A percentile compares a stretch with the other conserved stretches of the same genome.
Conservation (phyloP, 2,329 filamentous ascomycete genomes). For the Lojkania enalia region DNA sequence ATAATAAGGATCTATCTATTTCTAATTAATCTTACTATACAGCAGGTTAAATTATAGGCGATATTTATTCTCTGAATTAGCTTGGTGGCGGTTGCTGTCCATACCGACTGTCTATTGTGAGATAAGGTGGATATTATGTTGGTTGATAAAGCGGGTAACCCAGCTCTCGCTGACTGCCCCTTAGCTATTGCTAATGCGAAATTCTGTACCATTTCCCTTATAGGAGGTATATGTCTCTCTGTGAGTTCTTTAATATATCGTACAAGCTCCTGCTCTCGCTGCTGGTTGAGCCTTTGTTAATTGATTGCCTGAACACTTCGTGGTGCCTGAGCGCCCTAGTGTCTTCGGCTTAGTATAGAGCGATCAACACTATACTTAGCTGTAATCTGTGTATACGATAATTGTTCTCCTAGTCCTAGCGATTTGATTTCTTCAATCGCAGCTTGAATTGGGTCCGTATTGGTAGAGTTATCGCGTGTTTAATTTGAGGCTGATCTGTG, state of each 20-base stretch:
- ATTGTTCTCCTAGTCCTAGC: background rate
- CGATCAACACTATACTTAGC: background rate
- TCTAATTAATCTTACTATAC: conserved; percentile 12
- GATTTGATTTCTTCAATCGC: background rate
- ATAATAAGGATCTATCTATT: conserved; percentile 7
- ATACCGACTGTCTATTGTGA: conserved; percentile 8
- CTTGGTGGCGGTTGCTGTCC: conserved; percentile 9
- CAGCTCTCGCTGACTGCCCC: conserved; percentile 11
- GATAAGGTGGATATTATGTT: conserved; percentile 8
- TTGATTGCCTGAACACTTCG: background rate
- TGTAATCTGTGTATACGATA: background rate
- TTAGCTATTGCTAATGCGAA: conserved; percentile 2
- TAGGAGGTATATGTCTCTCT: background rate
- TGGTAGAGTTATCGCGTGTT: conserved; percentile 1
- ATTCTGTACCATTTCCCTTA: background rate
- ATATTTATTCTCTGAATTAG: conserved; percentile 9
- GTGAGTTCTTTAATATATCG: background rate
- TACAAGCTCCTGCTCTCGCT: conserved; percentile 9
- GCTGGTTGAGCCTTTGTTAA: background rate
- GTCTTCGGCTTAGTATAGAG: background rate
- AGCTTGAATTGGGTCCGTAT: background rate
- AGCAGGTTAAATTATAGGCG: conserved; percentile 13
- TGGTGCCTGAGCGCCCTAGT: background rate
- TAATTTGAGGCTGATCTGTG: no score
- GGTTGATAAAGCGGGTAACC: conserved; percentile 17